A percentile compares a stretch with the other conserved stretches of the same genome.
Conservation (phyloP, 2,329 filamentous ascomycete genomes). For the Neonectria faginata region DNA sequence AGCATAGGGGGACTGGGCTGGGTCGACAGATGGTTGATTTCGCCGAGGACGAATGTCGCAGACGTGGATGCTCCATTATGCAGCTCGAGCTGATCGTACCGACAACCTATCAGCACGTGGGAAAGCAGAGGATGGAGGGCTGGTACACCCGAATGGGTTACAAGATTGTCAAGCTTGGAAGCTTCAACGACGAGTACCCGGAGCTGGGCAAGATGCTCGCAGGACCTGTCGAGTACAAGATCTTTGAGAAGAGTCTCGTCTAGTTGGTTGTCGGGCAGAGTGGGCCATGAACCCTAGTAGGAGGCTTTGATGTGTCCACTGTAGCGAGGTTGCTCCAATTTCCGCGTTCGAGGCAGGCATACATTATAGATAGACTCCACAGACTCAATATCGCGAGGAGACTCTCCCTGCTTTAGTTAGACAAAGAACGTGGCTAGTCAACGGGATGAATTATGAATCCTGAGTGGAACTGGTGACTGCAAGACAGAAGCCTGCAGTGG, state of each 20-base stretch:
- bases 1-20: slow-evolving; percentile 40
- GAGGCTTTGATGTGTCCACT: too few relatives aligned
- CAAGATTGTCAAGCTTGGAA: slow-evolving; percentile 40
- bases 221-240: slow-evolving; percentile 44
- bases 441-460: too few relatives aligned
- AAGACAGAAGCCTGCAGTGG: too few relatives aligned
- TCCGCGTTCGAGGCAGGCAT: too few relatives aligned
- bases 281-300: too few relatives aligned
- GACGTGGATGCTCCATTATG: slow-evolving; percentile 44
- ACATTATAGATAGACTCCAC: too few relatives aligned
- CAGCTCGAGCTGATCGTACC: slow-evolving; percentile 48
- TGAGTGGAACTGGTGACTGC: too few relatives aligned
- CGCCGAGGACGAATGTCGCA: slow-evolving; percentile 44
- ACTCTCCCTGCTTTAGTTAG: too few relatives aligned
- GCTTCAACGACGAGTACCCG: slow-evolving; percentile 47
- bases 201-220: slow-evolving; percentile 41
- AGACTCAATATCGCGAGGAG: too few relatives aligned
- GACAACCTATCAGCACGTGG: slow-evolving; percentile 41
- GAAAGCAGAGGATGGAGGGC: slow-evolving; percentile 42
- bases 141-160: slow-evolving; percentile 50
- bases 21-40: slow-evolving; percentile 44
- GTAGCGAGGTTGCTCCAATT: too few relatives aligned
- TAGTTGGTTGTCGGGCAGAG: neutral
- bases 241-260: slow-evolving; percentile 45
- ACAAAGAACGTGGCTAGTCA: too few relatives aligned